Base-by-base conservation (phyloP, 345 rosid genomes). In the Cardamine occulta region DNA sequence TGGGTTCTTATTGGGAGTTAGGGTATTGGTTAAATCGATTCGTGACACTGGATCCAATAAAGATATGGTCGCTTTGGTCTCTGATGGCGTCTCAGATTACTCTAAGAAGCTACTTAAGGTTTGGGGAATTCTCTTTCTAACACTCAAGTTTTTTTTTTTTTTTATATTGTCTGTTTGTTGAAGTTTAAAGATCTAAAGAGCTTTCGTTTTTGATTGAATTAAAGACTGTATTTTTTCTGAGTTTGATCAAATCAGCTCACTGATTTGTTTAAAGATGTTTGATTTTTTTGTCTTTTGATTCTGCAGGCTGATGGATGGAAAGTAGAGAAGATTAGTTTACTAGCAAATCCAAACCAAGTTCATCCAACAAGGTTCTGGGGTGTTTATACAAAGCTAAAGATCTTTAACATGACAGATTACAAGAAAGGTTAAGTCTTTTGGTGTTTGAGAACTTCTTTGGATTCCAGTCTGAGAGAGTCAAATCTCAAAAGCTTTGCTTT, bases 301-400 rank as follows among this genome's bases (percentile, higher is more conserved):
- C 11, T 24, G 2, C 37, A 94, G 99, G 97, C 96, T 57, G 97
- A 94, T 81, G 97, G 97, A 56, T 94, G 97, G 97, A 90, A 84
- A 71, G 88, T 94, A 78, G 97, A 90, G 83, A 87, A 81, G 86
- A 94, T 94, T 77, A 90, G 88, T 77, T 84, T 94, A 72, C 74
- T 94, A 64, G 91, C 86, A 4, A 94, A 92, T 78, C 97, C 97
- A 8, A 94, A 94, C 70, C 99, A 89, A 81, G 87, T 85, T 55
- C 93, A 97, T 48, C 97, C 97, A 0, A 87, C 70, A 69, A 88
- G 97, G 72, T 92, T 91, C 73, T 94, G 98, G 98, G 97, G 98
- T 74, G 97, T 94, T 49, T 94, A 94, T 68, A 94, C 98, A 19
- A 94, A 94, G 83, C 87, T 94, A 7, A 94, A 92, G 79, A 94